Evolutionary conservation across 108 stramenopile species (phyloP), one percentile per base, ranked within the genome.

Genomic region (Discostella stelligeroides): DNA sequence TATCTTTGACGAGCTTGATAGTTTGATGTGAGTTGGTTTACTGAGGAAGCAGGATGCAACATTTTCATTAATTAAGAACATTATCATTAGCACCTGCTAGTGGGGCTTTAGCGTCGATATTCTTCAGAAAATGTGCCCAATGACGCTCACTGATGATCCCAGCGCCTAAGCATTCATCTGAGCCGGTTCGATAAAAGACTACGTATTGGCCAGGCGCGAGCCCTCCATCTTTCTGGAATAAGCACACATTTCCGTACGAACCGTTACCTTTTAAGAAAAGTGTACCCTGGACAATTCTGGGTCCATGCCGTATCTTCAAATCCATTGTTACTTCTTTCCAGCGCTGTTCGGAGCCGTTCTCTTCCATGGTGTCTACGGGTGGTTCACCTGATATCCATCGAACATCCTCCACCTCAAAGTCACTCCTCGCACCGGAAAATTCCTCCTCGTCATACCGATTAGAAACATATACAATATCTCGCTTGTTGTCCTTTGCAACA

Each of bases 131-230:
- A 49, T 70, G 76, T 23, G 84, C 73, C 92, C 92, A 96, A 56
- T 89, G 89, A 40, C 63, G 70, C 69, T 96, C 93, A 40, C 92
- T 90, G 21, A 97, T 97, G 14, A 97, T 84, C 23, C 91, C 96
- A 4, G 91, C 79, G 5, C 96, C 97, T 25, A 96, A 53, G 84
- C 97, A 97, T 66, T 94, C 93, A 20, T 67, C 87, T n/a, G 76
- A 84, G n/a, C 83, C 82, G 18, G 50, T 39, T 34, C 53, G 58
- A 76, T 98, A 98, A 68, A 98, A 96, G 8, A 94, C 96, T 41
- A 92, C 92, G 66, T 89, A 98, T 79, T 98, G 97, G 3, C 97
- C 97, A 12, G 97, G 96, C 8, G 97, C 97, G 24, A 98, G 81
- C 7, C 96, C 97, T 11, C 89, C 85, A 70, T 98, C 97, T 51